These are phyloP conservation scores for Blastocystis sp. DNA, from an alignment of 352 stramenopile genomes.

Conservation along the genomic window DNA sequence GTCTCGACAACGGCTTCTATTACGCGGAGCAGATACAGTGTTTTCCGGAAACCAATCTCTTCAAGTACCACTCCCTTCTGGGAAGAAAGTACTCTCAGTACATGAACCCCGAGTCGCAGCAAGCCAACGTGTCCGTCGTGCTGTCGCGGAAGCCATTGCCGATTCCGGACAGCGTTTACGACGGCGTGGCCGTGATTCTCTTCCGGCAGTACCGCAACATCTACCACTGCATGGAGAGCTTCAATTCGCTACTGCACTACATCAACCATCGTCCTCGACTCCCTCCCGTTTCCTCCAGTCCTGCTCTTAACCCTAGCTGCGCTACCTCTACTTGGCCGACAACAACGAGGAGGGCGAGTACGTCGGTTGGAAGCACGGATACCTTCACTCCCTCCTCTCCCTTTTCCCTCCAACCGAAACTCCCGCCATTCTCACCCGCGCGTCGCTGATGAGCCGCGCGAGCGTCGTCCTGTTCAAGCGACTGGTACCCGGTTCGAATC, in stretches of 20 bases:
- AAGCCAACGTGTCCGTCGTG: too few relatives aligned
- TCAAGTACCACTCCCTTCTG: too few relatives aligned
- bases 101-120: too few relatives aligned
- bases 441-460: background rate
- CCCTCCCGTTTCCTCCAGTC: background rate
- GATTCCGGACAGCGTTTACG: too few relatives aligned
- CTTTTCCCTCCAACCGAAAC: slow-evolving; percentile 15
- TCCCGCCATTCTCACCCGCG: background rate
- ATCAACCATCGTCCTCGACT: background rate
- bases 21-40: too few relatives aligned
- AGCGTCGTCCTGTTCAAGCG: background rate
- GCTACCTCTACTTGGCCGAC: slow-evolving; percentile 33
- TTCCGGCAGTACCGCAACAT: slow-evolving; percentile 45
- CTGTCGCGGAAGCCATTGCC: too few relatives aligned
- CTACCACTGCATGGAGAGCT: slow-evolving; percentile 50
- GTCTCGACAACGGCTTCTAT: too few relatives aligned
- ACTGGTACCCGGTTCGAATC: background rate
- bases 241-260: slow-evolving; percentile 34
- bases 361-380: background rate
- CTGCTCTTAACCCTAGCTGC: slow-evolving; percentile 3
- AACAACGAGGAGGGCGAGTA: background rate
- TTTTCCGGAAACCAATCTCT: too few relatives aligned
- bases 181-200: slow-evolving; percentile 32
- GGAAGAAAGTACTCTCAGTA: too few relatives aligned
- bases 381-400: background rate